Evolutionary conservation across 306 rosid genomes (phyloP).

Genomic region (Cicer judaicum): DNA sequence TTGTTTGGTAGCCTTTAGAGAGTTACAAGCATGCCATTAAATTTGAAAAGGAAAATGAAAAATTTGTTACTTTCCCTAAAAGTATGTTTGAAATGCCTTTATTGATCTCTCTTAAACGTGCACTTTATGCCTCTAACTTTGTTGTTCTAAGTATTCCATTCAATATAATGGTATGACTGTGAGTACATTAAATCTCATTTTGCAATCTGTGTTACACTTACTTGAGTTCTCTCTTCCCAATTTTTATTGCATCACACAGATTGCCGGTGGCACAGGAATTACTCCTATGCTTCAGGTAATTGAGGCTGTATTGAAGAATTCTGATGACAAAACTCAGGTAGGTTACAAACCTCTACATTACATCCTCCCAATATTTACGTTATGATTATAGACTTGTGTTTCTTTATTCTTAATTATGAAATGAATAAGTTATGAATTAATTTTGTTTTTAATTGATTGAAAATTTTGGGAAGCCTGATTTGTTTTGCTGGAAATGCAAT

Average conservation of each 20-base stretch:
- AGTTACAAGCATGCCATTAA: constrained; percentile 21
- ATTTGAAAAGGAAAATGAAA: constrained; percentile 16
- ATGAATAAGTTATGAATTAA: constrained; percentile 12
- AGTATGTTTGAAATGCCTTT: constrained; percentile 30
- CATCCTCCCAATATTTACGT: constrained; percentile 17
- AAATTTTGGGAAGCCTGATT: constrained; percentile 29
- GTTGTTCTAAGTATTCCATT: constrained; percentile 23
- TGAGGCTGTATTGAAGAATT: constrained; percentile 93
- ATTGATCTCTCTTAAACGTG: not conserved
- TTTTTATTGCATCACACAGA: constrained; percentile 52
- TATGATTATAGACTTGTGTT: constrained; percentile 15
- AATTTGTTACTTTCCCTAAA: constrained; percentile 9
- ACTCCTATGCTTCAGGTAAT: constrained; percentile 98
- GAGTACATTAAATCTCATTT: constrained; percentile 36
- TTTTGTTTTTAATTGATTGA: constrained; percentile 13
- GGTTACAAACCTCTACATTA: constrained; percentile 44
- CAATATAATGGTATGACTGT: constrained; percentile 3
- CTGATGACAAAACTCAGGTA: constrained; percentile 91
- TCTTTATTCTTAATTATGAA: constrained; percentile 31
- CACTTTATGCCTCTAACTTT: constrained; percentile 22
- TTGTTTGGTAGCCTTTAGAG: constrained; percentile 30
- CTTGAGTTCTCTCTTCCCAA: not conserved
- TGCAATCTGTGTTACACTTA: constrained; percentile 15
- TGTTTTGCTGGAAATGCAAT: constrained; percentile 24
- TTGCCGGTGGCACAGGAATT: constrained; percentile 97